These are phyloP conservation scores for Penicillium verrucosum DNA, from an alignment of 2,329 filamentous ascomycete genomes.

Conservation along the genomic window DNA sequence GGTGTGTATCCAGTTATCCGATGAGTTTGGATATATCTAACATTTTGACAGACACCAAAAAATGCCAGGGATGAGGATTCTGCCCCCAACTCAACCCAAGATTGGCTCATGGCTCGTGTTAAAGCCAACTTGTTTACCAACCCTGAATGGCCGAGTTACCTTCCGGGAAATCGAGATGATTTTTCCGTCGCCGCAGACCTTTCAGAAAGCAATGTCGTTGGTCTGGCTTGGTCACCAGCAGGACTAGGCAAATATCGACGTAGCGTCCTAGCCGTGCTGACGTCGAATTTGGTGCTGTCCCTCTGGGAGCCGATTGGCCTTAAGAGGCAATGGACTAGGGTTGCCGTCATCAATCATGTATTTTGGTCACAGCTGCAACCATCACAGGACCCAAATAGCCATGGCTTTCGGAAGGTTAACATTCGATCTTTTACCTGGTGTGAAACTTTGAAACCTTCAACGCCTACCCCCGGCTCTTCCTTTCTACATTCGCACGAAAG, in stretches of 20 bases:
- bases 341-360: slow-evolving; percentile 52
- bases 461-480: neutral
- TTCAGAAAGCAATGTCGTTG: slow-evolving; percentile 50
- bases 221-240: slow-evolving; percentile 55
- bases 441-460: slow-evolving; percentile 27
- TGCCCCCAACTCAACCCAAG: slow-evolving; percentile 1
- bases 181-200: slow-evolving; percentile 60
- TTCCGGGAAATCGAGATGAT: slow-evolving; percentile 45
- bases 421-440: slow-evolving; percentile 46
- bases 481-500: slow-evolving; percentile 16
- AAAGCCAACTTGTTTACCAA: slow-evolving; percentile 52
- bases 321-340: slow-evolving; percentile 51
- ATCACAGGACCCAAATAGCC: slow-evolving; percentile 19
- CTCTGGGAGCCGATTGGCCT: slow-evolving; percentile 53
- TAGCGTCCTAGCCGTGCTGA: slow-evolving; percentile 55
- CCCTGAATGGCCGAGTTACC: slow-evolving; percentile 48
- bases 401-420: slow-evolving; percentile 29
- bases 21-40: neutral
- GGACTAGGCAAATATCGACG: slow-evolving; percentile 55
- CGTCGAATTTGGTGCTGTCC: slow-evolving; percentile 55
- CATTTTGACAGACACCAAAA: slow-evolving; percentile 7
- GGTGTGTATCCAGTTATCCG: slow-evolving; percentile 31
- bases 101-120: slow-evolving; percentile 43
- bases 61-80: slow-evolving; percentile 20
- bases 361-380: slow-evolving; percentile 42